phyloP scores from a whole-genome alignment of 805 yeast species.

The Yamadazyma endophytica region DNA sequence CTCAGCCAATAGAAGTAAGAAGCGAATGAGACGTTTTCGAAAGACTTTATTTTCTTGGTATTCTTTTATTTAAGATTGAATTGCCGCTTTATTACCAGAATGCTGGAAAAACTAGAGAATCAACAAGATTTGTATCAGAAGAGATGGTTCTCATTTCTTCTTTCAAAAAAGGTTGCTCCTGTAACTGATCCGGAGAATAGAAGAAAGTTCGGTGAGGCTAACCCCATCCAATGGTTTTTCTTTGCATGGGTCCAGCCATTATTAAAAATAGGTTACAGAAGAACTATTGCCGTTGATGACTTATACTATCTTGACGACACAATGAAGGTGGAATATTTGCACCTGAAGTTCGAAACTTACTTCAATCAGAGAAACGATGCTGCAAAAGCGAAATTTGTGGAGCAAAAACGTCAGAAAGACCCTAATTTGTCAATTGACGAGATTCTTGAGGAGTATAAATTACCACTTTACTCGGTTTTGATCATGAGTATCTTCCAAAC shows the following conservation, averaged over 20 bases:
- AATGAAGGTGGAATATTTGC: conserved; percentile 28
- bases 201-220: conserved; percentile 41
- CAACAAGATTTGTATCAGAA: conserved; percentile 25
- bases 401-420: conserved; percentile 16
- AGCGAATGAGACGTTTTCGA: too few relatives aligned
- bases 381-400: conserved; percentile 20
- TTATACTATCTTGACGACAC: conserved; percentile 38
- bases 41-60: too few relatives aligned
- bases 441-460: conserved; percentile 10
- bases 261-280: conserved; percentile 63
- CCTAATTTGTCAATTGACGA: conserved; percentile 4
- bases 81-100: too few relatives aligned
- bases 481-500: not conserved
- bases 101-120: too few relatives aligned
- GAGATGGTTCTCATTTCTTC: conserved; percentile 30
- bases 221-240: conserved; percentile 38
- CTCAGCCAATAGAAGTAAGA: too few relatives aligned
- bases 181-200: conserved; percentile 51
- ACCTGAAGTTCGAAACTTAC: conserved; percentile 17
- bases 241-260: conserved; percentile 70
- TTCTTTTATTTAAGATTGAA: too few relatives aligned
- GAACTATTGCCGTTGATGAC: conserved; percentile 64
- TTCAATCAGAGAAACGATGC: conserved; percentile 12
- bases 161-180: conserved; percentile 43
- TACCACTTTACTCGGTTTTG: not conserved